A percentile compares a stretch with the other conserved stretches of the same genome.
These are phyloP conservation scores for Eucommia ulmoides DNA, from an alignment of 257 asterid species.

Conservation along the genomic window DNA sequence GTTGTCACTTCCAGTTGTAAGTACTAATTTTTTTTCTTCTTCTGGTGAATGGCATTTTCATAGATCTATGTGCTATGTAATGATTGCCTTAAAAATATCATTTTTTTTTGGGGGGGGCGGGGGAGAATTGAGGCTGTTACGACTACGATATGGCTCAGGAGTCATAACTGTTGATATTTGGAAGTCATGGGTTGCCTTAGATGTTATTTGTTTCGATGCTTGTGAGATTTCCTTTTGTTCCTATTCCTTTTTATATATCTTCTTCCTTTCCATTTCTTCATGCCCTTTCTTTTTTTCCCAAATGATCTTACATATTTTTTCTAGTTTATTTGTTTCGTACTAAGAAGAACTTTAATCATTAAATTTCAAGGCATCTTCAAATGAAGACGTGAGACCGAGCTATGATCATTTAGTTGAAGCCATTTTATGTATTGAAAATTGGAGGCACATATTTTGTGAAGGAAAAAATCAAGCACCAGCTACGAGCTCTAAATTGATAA, in stretches of 20 bases:
- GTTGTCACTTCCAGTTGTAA: slow-evolving; percentile 99
- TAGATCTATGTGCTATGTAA: no score
- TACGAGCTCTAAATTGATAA: no score
- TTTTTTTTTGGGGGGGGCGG: no score
- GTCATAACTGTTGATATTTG: no score
- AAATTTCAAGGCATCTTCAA: background rate
- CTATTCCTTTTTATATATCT: background rate
- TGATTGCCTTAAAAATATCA: no score
- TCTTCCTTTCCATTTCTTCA: background rate
- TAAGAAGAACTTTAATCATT: background rate
- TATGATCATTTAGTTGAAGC: background rate
- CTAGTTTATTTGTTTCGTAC: no score
- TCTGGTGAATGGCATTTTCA: background rate
- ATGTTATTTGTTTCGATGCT: background rate
- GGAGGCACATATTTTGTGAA: no score
- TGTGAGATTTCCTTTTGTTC: background rate
- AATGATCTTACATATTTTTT: background rate
- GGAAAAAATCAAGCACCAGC: no score
- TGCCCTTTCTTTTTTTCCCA: background rate
- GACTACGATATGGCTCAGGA: no score
- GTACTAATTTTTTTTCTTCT: slow-evolving; percentile 14
- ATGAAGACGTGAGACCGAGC: background rate
- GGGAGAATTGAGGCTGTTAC: no score
- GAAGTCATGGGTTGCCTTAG: background rate
- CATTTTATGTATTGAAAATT: no score